Percentiles rank a stretch among this genome's conserved stretches.
These are phyloP conservation scores for Fusarium pseudonygamai DNA, from an alignment of 2,329 filamentous ascomycete genomes.

Conservation along the genomic window DNA sequence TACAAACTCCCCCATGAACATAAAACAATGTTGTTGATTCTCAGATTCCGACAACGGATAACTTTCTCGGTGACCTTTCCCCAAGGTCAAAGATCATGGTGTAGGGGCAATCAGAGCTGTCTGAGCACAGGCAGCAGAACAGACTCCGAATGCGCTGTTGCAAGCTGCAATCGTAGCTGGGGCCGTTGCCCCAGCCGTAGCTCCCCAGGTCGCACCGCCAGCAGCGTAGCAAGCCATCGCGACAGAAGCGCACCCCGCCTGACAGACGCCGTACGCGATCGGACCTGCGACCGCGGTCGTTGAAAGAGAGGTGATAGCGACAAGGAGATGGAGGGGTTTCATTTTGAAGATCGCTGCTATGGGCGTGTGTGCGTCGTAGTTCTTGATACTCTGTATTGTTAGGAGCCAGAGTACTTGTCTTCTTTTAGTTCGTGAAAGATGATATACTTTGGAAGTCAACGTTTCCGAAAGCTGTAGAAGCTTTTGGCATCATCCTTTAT, in stretches of 20 bases:
- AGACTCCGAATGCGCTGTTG: conserved; percentile 2
- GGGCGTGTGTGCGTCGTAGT: neutral
- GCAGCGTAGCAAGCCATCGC: conserved; percentile 2
- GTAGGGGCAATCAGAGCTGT: neutral
- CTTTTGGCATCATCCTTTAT: too few species aligned
- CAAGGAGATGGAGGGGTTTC: neutral
- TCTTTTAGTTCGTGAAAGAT: neutral
- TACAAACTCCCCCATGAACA: accelerated
- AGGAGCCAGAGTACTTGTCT: neutral
- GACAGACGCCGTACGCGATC: neutral
- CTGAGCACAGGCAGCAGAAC: neutral
- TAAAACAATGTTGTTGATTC: accelerated
- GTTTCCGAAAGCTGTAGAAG: neutral
- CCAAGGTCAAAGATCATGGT: neutral
- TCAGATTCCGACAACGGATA: too few species aligned
- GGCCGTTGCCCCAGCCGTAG: neutral
- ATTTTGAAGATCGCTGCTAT: neutral
- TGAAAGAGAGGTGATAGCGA: accelerated
- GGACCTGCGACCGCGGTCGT: neutral
- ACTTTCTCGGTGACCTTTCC: too few species aligned
- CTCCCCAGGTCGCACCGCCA: conserved; percentile 1
- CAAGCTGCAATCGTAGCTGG: neutral
- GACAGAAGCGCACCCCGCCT: neutral
- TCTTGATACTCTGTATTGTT: neutral
- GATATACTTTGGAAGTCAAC: too few species aligned